These are phyloP conservation scores for Camellia oleifera DNA, from an alignment of 179 eudicot genomes.

Conservation along the genomic window DNA sequence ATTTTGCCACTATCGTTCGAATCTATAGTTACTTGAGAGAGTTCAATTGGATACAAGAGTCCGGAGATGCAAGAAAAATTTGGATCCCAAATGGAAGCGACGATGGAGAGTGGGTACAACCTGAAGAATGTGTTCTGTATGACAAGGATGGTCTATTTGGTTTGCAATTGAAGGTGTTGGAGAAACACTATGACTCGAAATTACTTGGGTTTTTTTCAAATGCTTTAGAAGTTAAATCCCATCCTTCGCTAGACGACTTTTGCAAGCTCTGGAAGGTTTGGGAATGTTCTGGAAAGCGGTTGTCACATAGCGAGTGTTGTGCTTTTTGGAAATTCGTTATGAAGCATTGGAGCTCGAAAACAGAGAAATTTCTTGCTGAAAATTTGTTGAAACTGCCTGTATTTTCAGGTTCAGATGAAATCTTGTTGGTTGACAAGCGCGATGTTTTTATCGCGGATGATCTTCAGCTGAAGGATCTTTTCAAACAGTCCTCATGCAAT, in stretches of 20 bases:
- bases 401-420: conserved; percentile 25
- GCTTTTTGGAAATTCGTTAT: conserved; percentile 57
- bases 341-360: conserved; percentile 25
- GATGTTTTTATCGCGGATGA: conserved; percentile 66
- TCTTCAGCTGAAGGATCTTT: conserved; percentile 53
- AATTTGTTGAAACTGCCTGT: conserved; percentile 52
- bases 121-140: conserved; percentile 51
- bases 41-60: conserved; percentile 39
- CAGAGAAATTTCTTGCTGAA: conserved; percentile 27
- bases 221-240: conserved; percentile 36
- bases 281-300: conserved; percentile 40
- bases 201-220: conserved; percentile 40
- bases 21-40: conserved; percentile 38
- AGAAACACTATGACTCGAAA: conserved; percentile 32
- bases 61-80: conserved; percentile 18
- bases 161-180: conserved; percentile 39
- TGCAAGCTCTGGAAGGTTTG: conserved; percentile 62
- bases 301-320: conserved; percentile 36
- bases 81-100: conserved; percentile 53
- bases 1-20: conserved; percentile 32
- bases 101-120: conserved; percentile 49
- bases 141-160: conserved; percentile 47
- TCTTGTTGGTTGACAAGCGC: conserved; percentile 32
- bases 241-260: conserved; percentile 54
- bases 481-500: conserved; percentile 27